Percentiles rank a stretch among this genome's conserved stretches.
Conservation (phyloP, 2,329 filamentous ascomycete genomes). For the Trichoderma sp. region DNA sequence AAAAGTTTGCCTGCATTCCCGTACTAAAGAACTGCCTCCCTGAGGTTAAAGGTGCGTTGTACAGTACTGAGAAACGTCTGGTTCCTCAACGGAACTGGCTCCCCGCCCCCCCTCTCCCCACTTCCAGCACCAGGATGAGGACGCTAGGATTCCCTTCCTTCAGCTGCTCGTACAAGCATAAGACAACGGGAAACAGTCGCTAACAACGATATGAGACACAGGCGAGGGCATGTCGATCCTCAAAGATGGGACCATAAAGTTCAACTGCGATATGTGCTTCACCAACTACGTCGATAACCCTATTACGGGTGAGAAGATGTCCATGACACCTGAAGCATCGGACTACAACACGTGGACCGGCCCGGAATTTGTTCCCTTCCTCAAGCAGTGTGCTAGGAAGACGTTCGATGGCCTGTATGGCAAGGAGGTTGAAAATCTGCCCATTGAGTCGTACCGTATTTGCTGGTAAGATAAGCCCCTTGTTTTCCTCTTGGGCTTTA, state of each 20-base stretch:
- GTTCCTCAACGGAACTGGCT: neutral
- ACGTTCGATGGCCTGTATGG: conserved; percentile 44
- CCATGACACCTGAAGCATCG: conserved; percentile 43
- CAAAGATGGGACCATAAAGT: conserved; percentile 53
- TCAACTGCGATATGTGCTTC: conserved; percentile 59
- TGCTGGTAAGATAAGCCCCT: conserved; percentile 45
- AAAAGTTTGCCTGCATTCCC: conserved; percentile 49
- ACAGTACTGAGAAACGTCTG: neutral
- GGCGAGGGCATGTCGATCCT: conserved; percentile 46
- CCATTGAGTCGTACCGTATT: conserved; percentile 44
- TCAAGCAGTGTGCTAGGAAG: conserved; percentile 41
- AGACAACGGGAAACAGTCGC: neutral
- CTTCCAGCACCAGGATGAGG: neutral
- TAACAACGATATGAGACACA: conserved; percentile 23
- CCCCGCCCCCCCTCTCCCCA: neutral
- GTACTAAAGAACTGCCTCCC: conserved; percentile 49
- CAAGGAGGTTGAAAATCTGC: conserved; percentile 36
- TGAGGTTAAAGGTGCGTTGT: conserved; percentile 40
- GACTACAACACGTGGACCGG: conserved; percentile 44
- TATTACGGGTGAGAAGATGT: conserved; percentile 49
- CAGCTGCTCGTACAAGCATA: neutral
- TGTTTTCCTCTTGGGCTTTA: neutral
- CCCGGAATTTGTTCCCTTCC: conserved; percentile 40
- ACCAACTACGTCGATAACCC: conserved; percentile 50
- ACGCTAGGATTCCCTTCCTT: conserved; percentile 1